Evolutionary conservation across 2,329 filamentous ascomycete species (phyloP), one percentile per base, ranked within the genome.

Genomic region (Podosphaera aphanis): DNA sequence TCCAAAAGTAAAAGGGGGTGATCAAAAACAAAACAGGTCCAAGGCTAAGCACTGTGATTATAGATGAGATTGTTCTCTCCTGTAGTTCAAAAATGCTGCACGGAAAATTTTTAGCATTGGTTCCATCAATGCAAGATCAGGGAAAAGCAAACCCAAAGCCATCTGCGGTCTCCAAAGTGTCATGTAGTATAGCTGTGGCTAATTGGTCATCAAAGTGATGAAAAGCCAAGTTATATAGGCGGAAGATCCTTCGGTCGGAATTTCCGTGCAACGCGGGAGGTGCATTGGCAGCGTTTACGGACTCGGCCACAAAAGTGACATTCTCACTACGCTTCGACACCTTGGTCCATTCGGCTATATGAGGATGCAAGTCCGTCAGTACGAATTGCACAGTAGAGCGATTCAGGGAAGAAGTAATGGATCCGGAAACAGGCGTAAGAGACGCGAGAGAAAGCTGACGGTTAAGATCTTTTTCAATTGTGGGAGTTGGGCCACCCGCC

Each of bases 201-300:
- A 75, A 60, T 3, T 62, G 61, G 54, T 84, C 76, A 49, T 75
- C 69, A 52, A 85, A 85, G 61, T 85, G 80, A 60, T 85, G 81
- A 55, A 86, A 86, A 1, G 78, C 72, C 2, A 83, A 65, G 57
- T 78, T 81, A 59, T 81, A 85, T 43, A 84, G 62, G 3, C 80
- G 66, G 56, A 83, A 79, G 19, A 81, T 63, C 39, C 64, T 69
- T 55, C 66, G 69, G 2, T 62, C 63, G 10, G 60, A 56, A 5
- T 51, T 55, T 16, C 52, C 53, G 41, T 71, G 60, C 27, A 77
- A 59, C 36, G 66, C 60, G 27, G 60, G 55, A n/a, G 76, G 72
- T 1, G 71, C 74, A 44, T 66, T 62, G 10, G 71, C 66, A 10
- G 81, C 80, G 61, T 85, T 77, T 0, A 85, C 73, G 13, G 73